Base-by-base conservation (phyloP, 2,329 filamentous ascomycete genomes). In the Blastomyces silverae region DNA sequence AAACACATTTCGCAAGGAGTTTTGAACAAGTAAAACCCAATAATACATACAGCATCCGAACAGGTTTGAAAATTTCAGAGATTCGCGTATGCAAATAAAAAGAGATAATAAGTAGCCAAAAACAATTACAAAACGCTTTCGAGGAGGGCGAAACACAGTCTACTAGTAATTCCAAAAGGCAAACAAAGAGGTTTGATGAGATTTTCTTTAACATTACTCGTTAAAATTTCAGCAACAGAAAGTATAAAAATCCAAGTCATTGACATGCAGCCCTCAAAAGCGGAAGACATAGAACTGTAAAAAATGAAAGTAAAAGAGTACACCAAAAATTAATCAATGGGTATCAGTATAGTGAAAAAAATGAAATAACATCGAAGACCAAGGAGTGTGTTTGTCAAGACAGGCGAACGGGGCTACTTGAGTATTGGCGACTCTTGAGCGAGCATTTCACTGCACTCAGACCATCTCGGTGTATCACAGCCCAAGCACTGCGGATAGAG, bases 391-490 rank as follows among this genome's bases (percentile, higher is more conserved):
- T 15, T 25, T 48, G 42, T 31, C 15, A 61, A 34, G 57, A 28
- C 39, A 31, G 11, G 42, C 37, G 17, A 39, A 31, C n/a, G 15
- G 39, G 11, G 48, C 34, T 48, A 56, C 61, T 53, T 20, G 15
- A n/a, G 48, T 31, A 62, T 39, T 8, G 60, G 46, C 22, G 37
- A 57, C 11, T 66, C 62, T 31, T 66, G 55, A 20, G 25, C 62
- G 28, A 34, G 58, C 11, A 64, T 25, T 34, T 65, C 64, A 22
- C 2, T 44, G 42, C 64, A 68, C 17, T 58, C 42, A 34, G 22
- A 15, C 56, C 67, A 67, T 42, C 56, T 64, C 28, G 34, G 20
- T 15, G 62, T 50, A 25, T 64, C 56, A 48, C 66, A 68, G 34
- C 57, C 64, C 11, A 64, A 44, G 37, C 64, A 67, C 15, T 64